A percentile compares a stretch with the other conserved stretches of the same genome.
phyloP scores from a whole-genome alignment of 2,329 filamentous ascomycete species.

The Calonectria pseudoturangicola region DNA sequence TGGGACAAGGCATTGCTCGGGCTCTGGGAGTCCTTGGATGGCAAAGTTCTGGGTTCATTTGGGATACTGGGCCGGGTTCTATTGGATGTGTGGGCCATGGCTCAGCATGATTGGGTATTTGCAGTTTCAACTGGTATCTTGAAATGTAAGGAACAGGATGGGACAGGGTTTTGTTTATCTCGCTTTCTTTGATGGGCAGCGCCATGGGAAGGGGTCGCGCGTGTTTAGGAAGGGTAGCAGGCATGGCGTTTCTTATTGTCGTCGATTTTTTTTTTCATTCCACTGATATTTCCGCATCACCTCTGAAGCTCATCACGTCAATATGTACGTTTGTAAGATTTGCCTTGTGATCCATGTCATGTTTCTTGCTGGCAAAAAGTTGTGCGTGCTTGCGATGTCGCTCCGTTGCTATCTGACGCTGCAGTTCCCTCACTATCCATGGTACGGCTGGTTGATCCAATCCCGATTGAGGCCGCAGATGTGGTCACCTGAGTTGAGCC shows the following conservation, averaged over 20 bases:
- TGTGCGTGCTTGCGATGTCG: neutral
- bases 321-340: neutral
- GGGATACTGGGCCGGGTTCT: constrained; percentile 28
- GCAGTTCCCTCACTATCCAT: neutral
- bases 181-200: constrained; percentile 20
- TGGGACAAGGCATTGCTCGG: constrained; percentile 47
- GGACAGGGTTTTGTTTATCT: constrained; percentile 12
- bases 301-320: neutral
- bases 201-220: constrained; percentile 16
- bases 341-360: neutral
- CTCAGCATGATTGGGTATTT: constrained; percentile 31
- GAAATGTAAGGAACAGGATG: constrained; percentile 24
- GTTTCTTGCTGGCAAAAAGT: neutral
- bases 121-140: constrained; percentile 28
- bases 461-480: neutral
- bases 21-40: constrained; percentile 35
- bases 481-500: neutral
- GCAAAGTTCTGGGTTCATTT: constrained; percentile 33
- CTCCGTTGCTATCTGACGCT: neutral
- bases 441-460: neutral
- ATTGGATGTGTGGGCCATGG: constrained; percentile 21
- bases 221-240: constrained; percentile 28
- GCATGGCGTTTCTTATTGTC: constrained; percentile 39
- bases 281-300: constrained; percentile 15
- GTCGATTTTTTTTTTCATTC: constrained; percentile 14